phyloP scores from a whole-genome alignment of 805 yeast genomes.

The Scheffersomyces lignosus region DNA sequence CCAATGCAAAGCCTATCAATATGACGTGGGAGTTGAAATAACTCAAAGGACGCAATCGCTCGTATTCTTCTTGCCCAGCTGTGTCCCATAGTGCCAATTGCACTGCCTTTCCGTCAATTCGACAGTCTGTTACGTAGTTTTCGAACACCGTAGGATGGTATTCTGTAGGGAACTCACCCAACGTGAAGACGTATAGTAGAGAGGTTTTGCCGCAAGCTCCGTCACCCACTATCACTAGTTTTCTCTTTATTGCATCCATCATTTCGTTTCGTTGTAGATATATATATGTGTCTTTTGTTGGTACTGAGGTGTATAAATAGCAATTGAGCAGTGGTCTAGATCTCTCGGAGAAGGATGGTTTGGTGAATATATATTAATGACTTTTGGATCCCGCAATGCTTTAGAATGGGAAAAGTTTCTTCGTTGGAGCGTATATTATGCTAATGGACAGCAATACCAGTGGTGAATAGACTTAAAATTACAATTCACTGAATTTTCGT shows the following conservation, averaged over 20 bases:
- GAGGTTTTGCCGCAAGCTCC: conserved; percentile 96
- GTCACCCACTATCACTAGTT: conserved; percentile 89
- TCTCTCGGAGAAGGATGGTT: too few relatives aligned
- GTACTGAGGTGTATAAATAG: too few relatives aligned
- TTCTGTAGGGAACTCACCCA: conserved; percentile 91
- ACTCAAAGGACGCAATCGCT: conserved; percentile 82
- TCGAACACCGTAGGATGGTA: conserved; percentile 95
- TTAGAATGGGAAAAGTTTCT: too few relatives aligned
- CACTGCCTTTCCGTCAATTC: conserved; percentile 91
- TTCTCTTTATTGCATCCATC: conserved; percentile 48
- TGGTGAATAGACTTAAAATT: too few relatives aligned
- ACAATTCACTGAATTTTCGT: too few relatives aligned
- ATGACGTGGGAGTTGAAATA: conserved; percentile 87
- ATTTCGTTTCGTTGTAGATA: too few relatives aligned
- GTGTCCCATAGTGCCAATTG: conserved; percentile 92
- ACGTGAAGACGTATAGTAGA: conserved; percentile 82
- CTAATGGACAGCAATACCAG: too few relatives aligned
- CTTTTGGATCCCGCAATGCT: too few relatives aligned
- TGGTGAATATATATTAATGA: too few relatives aligned
- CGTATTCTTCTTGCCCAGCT: conserved; percentile 96
- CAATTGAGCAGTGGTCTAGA: too few relatives aligned
- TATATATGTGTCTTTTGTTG: too few relatives aligned
- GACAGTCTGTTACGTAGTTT: conserved; percentile 89
- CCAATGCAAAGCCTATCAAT: conserved; percentile 81
- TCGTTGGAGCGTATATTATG: too few relatives aligned